phyloP scores from a whole-genome alignment of 768 basidiomycete species.

The Melanogaster broomeanus region DNA sequence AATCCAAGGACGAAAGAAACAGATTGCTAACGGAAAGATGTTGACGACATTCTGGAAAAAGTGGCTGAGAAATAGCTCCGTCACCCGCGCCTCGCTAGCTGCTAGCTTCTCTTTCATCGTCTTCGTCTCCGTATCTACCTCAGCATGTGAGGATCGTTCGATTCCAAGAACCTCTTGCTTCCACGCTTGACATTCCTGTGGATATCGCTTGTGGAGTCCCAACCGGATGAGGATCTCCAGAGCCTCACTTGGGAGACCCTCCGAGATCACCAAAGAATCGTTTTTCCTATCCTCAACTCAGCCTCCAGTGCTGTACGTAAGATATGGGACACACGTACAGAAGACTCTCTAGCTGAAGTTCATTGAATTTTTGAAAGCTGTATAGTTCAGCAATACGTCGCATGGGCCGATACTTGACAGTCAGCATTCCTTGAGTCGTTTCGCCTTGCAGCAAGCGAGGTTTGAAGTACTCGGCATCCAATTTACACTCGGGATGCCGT shows the following conservation, averaged over 20 bases:
- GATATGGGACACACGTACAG: slow-evolving; percentile 12
- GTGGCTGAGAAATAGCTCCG: not conserved
- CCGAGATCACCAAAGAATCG: slow-evolving; percentile 16
- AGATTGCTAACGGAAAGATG: slow-evolving; percentile 13
- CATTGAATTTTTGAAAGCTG: slow-evolving; percentile 1
- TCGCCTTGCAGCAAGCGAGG: slow-evolving; percentile 35
- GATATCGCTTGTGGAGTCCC: slow-evolving; percentile 25
- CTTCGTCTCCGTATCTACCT: not conserved
- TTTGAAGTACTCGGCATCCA: slow-evolving; percentile 10
- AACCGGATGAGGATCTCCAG: slow-evolving; percentile 20
- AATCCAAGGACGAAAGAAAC: not conserved
- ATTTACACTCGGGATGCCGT: slow-evolving; percentile 8
- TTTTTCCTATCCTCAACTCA: slow-evolving; percentile 6
- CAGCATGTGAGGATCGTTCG: not conserved
- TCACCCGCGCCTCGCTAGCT: slow-evolving; percentile 3
- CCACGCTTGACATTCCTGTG: slow-evolving; percentile 17
- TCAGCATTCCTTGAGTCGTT: slow-evolving; percentile 35
- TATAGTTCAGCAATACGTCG: not conserved
- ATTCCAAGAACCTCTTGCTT: slow-evolving; percentile 3
- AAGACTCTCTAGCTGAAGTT: slow-evolving; percentile 8
- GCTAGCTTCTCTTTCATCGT: slow-evolving; percentile 7
- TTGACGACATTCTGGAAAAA: slow-evolving; percentile 20
- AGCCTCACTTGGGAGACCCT: slow-evolving; percentile 18
- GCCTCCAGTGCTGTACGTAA: not conserved
- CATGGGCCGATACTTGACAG: slow-evolving; percentile 19